phyloP scores from a whole-genome alignment of 352 stramenopile species.

The Phytopythium litorale region DNA sequence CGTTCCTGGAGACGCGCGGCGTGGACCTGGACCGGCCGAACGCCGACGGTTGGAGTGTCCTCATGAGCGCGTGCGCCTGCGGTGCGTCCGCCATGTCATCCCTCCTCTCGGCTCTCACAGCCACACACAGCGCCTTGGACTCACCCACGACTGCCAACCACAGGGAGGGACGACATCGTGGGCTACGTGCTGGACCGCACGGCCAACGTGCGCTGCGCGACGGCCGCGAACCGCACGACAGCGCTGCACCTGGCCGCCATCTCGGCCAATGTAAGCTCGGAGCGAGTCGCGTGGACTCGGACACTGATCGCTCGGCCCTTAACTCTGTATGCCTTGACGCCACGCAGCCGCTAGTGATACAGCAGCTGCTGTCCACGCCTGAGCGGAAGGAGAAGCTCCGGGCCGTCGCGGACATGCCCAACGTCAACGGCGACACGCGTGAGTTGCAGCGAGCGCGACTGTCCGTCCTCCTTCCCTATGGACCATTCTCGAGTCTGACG shows the following conservation, averaged over 20 bases:
- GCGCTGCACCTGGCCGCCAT: constrained; percentile 79
- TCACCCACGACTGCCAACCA: neutral
- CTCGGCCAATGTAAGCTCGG: constrained; percentile 48
- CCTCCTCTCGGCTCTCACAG: neutral
- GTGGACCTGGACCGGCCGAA: constrained; percentile 64
- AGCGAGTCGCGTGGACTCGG: too few species aligned
- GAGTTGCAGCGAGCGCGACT: constrained; percentile 1
- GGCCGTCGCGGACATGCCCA: constrained; percentile 45
- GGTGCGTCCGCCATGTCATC: constrained; percentile 24
- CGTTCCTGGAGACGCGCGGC: constrained; percentile 54
- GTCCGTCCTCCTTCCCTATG: neutral
- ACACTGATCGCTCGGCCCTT: neutral
- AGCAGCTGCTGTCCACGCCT: constrained; percentile 40
- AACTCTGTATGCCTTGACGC: neutral
- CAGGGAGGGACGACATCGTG: constrained; percentile 65
- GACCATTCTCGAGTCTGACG: neutral
- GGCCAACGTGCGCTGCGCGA: constrained; percentile 47
- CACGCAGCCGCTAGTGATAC: constrained; percentile 47
- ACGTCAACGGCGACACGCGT: constrained; percentile 80
- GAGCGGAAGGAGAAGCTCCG: constrained; percentile 48
- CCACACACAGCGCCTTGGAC: neutral
- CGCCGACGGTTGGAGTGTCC: constrained; percentile 62
- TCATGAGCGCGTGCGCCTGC: constrained; percentile 76
- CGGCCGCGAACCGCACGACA: constrained; percentile 62
- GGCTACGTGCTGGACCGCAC: constrained; percentile 53